phyloP scores from a whole-genome alignment of 2,329 filamentous ascomycete species.

The Cladobotryum mycophilum region DNA sequence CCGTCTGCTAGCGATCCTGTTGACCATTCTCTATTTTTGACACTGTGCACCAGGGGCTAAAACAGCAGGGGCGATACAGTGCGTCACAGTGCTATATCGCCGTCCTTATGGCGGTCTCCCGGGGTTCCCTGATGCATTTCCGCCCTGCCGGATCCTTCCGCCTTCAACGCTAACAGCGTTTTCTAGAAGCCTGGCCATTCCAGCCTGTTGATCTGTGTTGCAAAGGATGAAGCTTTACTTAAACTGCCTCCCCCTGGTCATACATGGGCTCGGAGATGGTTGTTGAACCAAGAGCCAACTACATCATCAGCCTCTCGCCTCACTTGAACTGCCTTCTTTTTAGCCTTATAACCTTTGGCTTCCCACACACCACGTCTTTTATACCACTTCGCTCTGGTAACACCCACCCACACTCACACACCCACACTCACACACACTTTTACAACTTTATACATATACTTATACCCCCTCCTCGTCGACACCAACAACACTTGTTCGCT shows the following conservation, averaged over 20 bases:
- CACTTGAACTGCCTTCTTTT: not conserved
- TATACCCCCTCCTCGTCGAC: too few relatives aligned
- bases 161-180: conserved; percentile 5
- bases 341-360: not conserved
- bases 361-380: not conserved
- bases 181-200: conserved; percentile 10
- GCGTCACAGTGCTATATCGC: not conserved
- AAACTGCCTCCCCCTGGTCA: not conserved
- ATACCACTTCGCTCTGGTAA: too few relatives aligned
- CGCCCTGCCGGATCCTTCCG: conserved; percentile 7
- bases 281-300: not conserved
- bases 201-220: not conserved
- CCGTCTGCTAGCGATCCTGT: not conserved
- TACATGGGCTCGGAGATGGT: not conserved
- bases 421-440: too few relatives aligned
- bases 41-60: not conserved
- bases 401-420: not conserved
- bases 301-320: not conserved
- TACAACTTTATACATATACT: too few relatives aligned
- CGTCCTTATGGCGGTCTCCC: not conserved
- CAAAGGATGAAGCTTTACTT: not conserved
- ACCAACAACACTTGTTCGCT: not conserved
- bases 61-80: not conserved
- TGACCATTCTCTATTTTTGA: not conserved
- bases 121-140: conserved; percentile 1